Percentiles rank a stretch among this genome's conserved stretches.
Conservation (phyloP, 192 early-diverging fungal genomes). For the Coemansia pectinata region DNA sequence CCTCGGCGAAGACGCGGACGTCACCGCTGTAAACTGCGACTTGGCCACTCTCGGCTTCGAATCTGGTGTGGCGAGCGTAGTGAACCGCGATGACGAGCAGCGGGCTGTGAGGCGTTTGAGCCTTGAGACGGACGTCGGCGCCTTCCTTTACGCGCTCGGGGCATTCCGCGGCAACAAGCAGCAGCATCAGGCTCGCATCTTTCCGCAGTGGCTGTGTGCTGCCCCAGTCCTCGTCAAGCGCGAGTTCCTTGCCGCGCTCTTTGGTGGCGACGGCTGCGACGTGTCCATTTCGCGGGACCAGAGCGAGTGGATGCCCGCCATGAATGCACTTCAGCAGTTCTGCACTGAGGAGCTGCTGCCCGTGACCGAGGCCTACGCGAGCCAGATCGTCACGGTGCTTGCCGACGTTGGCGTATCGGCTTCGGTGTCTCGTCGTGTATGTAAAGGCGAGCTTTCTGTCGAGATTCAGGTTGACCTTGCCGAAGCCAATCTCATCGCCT, state of each 20-base stretch:
- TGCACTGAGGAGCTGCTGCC: conserved; percentile 4
- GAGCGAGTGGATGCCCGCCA: conserved; percentile 8
- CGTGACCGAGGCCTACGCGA: conserved; percentile 13
- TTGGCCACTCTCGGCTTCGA: conserved; percentile 23
- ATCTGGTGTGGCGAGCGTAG: not conserved
- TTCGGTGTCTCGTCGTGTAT: not conserved
- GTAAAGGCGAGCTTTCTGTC: not conserved
- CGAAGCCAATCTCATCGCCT: conserved; percentile 9
- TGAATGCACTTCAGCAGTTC: conserved; percentile 8
- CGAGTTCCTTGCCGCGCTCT: conserved; percentile 31
- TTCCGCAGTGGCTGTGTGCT: conserved; percentile 25
- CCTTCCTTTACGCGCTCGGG: conserved; percentile 13
- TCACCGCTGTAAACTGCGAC: conserved; percentile 20
- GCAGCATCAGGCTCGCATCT: not conserved
- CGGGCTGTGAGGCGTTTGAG: not conserved
- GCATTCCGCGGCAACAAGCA: not conserved
- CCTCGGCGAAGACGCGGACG: conserved; percentile 21
- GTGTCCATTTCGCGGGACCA: conserved; percentile 13
- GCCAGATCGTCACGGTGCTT: conserved; percentile 13
- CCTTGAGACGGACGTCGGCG: not conserved
- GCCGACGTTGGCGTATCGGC: conserved; percentile 21
- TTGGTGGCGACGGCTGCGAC: not conserved
- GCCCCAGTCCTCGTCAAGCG: conserved; percentile 24
- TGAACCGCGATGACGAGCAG: not conserved
- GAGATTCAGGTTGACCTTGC: not conserved